Evolutionary conservation across 352 stramenopile species (phyloP), one percentile per base, ranked within the genome.

Genomic region (Pythium periplocum): DNA sequence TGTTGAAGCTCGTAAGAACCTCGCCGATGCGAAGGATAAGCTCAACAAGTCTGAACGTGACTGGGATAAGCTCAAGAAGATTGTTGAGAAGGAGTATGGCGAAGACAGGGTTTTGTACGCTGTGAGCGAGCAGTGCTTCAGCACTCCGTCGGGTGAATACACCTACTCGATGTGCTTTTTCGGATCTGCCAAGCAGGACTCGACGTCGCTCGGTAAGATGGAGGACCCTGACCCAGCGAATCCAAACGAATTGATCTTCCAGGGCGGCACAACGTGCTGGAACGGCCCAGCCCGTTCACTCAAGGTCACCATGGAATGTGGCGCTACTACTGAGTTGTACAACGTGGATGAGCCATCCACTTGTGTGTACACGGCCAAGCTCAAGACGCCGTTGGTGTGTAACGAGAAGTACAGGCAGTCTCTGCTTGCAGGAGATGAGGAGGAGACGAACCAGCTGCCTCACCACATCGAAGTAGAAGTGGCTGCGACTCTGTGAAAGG

Each of bases 141-240:
- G 87, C 42, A 73, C 69, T 2, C 60, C 73, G 5, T 65, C 83
- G 12, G 78, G 79, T 7, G 62, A 93, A 53, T 97, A 97, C 72
- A 86, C 52, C 51, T 97, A 96, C 69, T 77, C 80, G 39, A 59
- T 93, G 17, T 96, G 87, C 64, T 84, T 90, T 17, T 97, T 91
- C 52, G 84, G 81, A 34, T 71, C 72, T 9, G 83, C 87, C 7
- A 89, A 82, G 30, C 89, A 97, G 55, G 86, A 95, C 50, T 49
- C 50, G 12, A 94, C 73, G 40, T 89, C 75, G 31, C 48, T 97
- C 9, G 88, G 88, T 37, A 41, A 67, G 17, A 91, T 91, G 81
- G 58, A 82, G 38, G 61, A 78, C 2, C 59, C 75, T 4, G 58
- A 59, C 31, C 17, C 48, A 8, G 49, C 40, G 6, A 61, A 48